A percentile compares a stretch with the other conserved stretches of the same genome.
phyloP scores from a whole-genome alignment of 2,329 filamentous ascomycete species.

The Cladosporium colombiae region DNA sequence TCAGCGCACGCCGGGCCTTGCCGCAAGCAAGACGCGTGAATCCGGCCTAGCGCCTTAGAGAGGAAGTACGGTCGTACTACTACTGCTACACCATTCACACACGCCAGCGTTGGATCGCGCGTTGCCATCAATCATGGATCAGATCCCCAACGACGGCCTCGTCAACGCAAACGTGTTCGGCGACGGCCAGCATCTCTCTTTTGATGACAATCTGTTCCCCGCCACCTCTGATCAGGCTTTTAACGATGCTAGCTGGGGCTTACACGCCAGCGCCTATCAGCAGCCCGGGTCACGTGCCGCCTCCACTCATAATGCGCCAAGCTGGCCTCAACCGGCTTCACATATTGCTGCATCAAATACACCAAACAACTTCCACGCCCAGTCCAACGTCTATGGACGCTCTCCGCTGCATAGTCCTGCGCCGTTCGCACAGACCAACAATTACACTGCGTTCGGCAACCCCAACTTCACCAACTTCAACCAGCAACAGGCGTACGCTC shows the following conservation, averaged over 20 bases:
- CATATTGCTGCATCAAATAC: constrained; percentile 25
- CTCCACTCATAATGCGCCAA: constrained; percentile 22
- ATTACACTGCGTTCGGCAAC: constrained; percentile 24
- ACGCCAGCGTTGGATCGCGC: not conserved
- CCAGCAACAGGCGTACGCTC: constrained; percentile 19
- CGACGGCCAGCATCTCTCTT: constrained; percentile 33
- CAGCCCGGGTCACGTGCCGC: constrained; percentile 33
- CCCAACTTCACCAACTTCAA: constrained; percentile 18
- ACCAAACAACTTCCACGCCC: constrained; percentile 25
- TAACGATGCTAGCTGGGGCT: constrained; percentile 36
- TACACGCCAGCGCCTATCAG: constrained; percentile 33
- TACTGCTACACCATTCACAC: not conserved
- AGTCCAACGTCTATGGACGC: constrained; percentile 29
- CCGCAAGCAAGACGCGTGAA: constrained; percentile 12
- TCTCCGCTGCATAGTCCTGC: constrained; percentile 33
- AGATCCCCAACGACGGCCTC: constrained; percentile 33
- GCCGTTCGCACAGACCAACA: constrained; percentile 27
- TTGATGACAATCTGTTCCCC: constrained; percentile 35
- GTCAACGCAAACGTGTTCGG: constrained; percentile 33
- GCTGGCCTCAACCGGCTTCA: constrained; percentile 32
- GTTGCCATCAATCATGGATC: constrained; percentile 22
- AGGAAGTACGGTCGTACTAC: constrained; percentile 5
- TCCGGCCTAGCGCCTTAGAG: constrained; percentile 19
- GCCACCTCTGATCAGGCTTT: constrained; percentile 28
- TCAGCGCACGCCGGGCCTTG: constrained; percentile 11